phyloP scores from a whole-genome alignment of 2,329 filamentous ascomycete genomes.

The Dactylellina parvicollis region DNA sequence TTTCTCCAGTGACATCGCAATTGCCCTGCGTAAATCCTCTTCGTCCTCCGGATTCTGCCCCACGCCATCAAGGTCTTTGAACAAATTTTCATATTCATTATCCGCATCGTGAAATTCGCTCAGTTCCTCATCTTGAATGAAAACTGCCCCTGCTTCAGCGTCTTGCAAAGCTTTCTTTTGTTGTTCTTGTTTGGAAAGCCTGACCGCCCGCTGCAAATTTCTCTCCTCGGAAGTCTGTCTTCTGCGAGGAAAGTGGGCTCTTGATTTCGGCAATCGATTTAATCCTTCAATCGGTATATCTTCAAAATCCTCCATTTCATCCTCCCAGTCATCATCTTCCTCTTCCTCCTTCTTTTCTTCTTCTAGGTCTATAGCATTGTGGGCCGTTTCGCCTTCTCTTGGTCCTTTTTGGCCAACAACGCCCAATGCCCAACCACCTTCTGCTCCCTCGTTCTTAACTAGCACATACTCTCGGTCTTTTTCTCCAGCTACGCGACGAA shows the following conservation, averaged over 20 bases:
- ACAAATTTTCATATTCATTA: slow-evolving; percentile 68
- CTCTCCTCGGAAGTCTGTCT: slow-evolving; percentile 61
- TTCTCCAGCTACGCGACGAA: slow-evolving; percentile 79
- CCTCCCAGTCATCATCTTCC: slow-evolving; percentile 70
- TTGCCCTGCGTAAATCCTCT: slow-evolving; percentile 67
- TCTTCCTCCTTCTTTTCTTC: slow-evolving; percentile 67
- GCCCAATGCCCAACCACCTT: slow-evolving; percentile 94
- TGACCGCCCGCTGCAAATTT: slow-evolving; percentile 70
- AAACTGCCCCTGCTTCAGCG: slow-evolving; percentile 27
- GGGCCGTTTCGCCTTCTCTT: slow-evolving; percentile 72
- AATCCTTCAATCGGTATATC: slow-evolving; percentile 91
- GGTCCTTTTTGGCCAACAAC: slow-evolving; percentile 84
- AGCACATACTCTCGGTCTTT: slow-evolving; percentile 93
- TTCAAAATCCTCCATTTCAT: slow-evolving; percentile 84
- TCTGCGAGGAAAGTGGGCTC: slow-evolving; percentile 31
- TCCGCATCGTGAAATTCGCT: slow-evolving; percentile 59
- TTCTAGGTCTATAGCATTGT: slow-evolving; percentile 86
- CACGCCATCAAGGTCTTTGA: slow-evolving; percentile 80
- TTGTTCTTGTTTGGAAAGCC: slow-evolving; percentile 59
- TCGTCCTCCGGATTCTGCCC: slow-evolving; percentile 69
- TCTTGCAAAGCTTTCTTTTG: slow-evolving; percentile 56
- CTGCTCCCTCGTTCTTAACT: slow-evolving; percentile 92
- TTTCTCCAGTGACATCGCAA: slow-evolving; percentile 66
- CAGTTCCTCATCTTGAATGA: slow-evolving; percentile 56
- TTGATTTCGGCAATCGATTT: slow-evolving; percentile 72